Evolutionary conservation across 2,329 filamentous ascomycete species (phyloP), one percentile per base, ranked within the genome.

Genomic region (Cladorrhinum sp.): DNA sequence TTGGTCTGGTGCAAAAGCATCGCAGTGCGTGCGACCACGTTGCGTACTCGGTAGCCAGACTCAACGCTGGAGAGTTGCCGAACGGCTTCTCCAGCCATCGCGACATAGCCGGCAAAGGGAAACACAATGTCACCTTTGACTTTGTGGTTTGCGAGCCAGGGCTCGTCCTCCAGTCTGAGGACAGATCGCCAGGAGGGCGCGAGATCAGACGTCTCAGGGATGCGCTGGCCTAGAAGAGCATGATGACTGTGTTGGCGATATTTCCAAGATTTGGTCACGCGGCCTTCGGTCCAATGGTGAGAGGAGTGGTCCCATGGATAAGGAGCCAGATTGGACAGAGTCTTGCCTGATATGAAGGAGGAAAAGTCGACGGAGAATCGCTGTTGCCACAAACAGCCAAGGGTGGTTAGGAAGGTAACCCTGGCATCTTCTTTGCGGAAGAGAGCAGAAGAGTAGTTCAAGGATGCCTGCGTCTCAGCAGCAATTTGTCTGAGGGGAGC

Each of bases 91-190:
- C 76, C 65, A 0, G 73, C 75, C 73, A 77, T 76, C 9, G 72
- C 62, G 1, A 76, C 48, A 68, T 75, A 73, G 1, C 72, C 76
- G 0, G 74, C 71, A 0, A 71, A 73, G 2, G 75, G 75, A 24
- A 71, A 75, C 4, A 78, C 62, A 5, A 73, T 63, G 1, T 68
- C 67, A 7, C 65, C 65, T 30, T 64, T 62, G 54, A 72, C 59
- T 68, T 72, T 30, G 57, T 83, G 80, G 58, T 82, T 77, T 1
- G 68, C 67, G 4, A 82, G 65, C 81, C 81, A 83, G 0, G 77
- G 76, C 1, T 72, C 69, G 3, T 77, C 73, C 10, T 75, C 69
- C 0, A 77, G 57, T 0, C 73, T 72, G 9, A 81, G 70, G 18
- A 79, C 69, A 53, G 79, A 79, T 16, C 80, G 73, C 81, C 26